Conservation (phyloP, 352 stramenopile species). For the Phytophthora cryptogea region DNA sequence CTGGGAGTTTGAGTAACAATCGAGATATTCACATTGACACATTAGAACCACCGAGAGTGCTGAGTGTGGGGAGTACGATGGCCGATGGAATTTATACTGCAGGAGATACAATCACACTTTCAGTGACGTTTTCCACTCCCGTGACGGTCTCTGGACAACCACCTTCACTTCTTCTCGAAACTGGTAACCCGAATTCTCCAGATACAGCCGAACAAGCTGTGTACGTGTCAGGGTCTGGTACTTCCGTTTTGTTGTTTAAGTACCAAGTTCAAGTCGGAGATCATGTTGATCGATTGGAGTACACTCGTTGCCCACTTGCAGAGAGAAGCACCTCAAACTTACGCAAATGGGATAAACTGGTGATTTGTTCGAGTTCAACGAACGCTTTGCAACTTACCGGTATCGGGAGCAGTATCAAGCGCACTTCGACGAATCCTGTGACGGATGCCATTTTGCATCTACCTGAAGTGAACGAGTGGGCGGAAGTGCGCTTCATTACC, state of each 20-base stretch:
- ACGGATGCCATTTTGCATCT: slow-evolving; percentile 65
- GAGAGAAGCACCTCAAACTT: slow-evolving; percentile 28
- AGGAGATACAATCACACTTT: slow-evolving; percentile 51
- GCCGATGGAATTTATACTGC: slow-evolving; percentile 63
- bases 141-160: slow-evolving; percentile 47
- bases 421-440: slow-evolving; percentile 40
- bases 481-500: slow-evolving; percentile 52
- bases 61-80: slow-evolving; percentile 50
- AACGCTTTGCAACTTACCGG: slow-evolving; percentile 57
- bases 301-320: slow-evolving; percentile 44
- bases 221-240: slow-evolving; percentile 52
- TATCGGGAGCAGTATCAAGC: slow-evolving; percentile 47
- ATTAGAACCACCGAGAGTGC: slow-evolving; percentile 50
- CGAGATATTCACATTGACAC: slow-evolving; percentile 71
- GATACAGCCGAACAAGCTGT: slow-evolving; percentile 25
- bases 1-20: slow-evolving; percentile 66
- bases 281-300: slow-evolving; percentile 62
- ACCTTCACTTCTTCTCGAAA: slow-evolving; percentile 48
- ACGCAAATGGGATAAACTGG: slow-evolving; percentile 56
- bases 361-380: slow-evolving; percentile 41
- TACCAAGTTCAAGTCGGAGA: slow-evolving; percentile 64
- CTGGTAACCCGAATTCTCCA: slow-evolving; percentile 17
- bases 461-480: slow-evolving; percentile 65
- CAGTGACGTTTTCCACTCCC: slow-evolving; percentile 52
- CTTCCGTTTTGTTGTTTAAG: slow-evolving; percentile 46